A percentile compares a stretch with the other conserved stretches of the same genome.
Evolutionary conservation across 371 early-diverging fungal species (phyloP).

Genomic region (Capillidium heterosporum): DNA sequence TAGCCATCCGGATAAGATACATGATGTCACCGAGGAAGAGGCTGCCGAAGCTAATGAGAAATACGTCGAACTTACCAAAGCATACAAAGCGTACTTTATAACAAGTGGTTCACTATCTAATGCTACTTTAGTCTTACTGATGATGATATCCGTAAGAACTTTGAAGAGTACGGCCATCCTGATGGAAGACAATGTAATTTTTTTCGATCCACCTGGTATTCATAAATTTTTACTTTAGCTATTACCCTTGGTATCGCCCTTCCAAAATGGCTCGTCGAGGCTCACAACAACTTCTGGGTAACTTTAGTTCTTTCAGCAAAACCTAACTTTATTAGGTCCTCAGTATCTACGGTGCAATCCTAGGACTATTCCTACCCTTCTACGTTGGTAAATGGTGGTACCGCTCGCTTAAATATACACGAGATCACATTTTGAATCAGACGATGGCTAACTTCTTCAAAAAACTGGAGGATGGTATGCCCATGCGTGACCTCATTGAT

Average conservation of each 20-base stretch:
- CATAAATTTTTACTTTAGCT: slow-evolving; percentile 11
- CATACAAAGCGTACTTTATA: slow-evolving; percentile 55
- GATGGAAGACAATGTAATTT: slow-evolving; percentile 63
- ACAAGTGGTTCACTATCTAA: background rate
- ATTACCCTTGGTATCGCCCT: slow-evolving; percentile 86
- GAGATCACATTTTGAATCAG: slow-evolving; percentile 65
- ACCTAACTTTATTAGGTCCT: slow-evolving; percentile 25
- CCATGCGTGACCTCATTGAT: slow-evolving; percentile 30
- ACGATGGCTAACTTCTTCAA: slow-evolving; percentile 85
- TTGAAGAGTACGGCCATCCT: slow-evolving; percentile 89
- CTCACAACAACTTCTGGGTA: slow-evolving; percentile 49
- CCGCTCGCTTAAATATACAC: slow-evolving; percentile 65
- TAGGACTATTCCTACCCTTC: slow-evolving; percentile 77
- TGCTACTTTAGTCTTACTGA: slow-evolving; percentile 54
- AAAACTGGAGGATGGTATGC: slow-evolving; percentile 60
- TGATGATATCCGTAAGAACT: slow-evolving; percentile 72
- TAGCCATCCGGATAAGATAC: slow-evolving; percentile 78
- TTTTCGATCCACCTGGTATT: background rate
- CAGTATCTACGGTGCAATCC: slow-evolving; percentile 60
- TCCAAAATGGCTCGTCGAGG: slow-evolving; percentile 74
- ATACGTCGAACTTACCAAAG: slow-evolving; percentile 69
- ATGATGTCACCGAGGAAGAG: slow-evolving; percentile 28
- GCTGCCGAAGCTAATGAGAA: slow-evolving; percentile 25
- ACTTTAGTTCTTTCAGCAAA: background rate
- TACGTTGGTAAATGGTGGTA: slow-evolving; percentile 89